Conservation (phyloP, 1,139 yeast species). For the Sugiyamaella japonica region DNA sequence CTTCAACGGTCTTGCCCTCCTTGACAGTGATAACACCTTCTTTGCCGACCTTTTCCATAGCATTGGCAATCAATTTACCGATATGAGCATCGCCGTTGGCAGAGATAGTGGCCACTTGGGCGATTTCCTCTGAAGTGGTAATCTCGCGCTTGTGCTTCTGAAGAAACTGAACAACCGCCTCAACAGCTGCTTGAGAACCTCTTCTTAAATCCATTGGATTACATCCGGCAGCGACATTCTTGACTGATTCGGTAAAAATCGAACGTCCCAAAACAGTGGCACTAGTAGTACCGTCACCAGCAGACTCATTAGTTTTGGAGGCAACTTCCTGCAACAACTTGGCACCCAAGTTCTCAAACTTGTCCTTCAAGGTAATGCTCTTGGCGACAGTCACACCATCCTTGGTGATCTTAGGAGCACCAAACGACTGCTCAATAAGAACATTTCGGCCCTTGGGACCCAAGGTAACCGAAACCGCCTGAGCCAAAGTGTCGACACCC, state of each 20-base stretch:
- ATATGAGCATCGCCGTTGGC: conserved; percentile 97
- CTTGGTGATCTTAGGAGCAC: conserved; percentile 97
- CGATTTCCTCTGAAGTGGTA: conserved; percentile 95
- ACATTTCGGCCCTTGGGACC: conserved; percentile 99
- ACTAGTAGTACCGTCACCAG: conserved; percentile 99
- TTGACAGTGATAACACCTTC: conserved; percentile 98
- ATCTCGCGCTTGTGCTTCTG: conserved; percentile 93
- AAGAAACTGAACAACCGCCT: conserved; percentile 87
- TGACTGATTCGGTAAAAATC: conserved; percentile 94
- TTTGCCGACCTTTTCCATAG: conserved; percentile 99
- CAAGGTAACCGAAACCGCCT: conserved; percentile 94
- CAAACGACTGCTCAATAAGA: conserved; percentile 93
- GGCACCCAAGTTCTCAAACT: conserved; percentile 97
- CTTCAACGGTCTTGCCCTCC: conserved; percentile 97
- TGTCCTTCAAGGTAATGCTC: conserved; percentile 82
- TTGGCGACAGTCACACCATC: conserved; percentile 99
- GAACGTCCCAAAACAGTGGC: conserved; percentile 98
- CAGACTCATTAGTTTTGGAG: conserved; percentile 95
- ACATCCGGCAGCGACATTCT: conserved; percentile 99
- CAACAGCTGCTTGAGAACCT: conserved; percentile 98
- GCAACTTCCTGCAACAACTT: conserved; percentile 97
- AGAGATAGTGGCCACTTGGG: conserved; percentile 98
- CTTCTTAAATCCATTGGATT: conserved; percentile 99
- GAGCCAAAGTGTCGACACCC: conserved; percentile 96
- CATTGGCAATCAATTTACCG: conserved; percentile 89